These are phyloP conservation scores for Camillea tinctor DNA, from an alignment of 2,329 filamentous ascomycete species.

Conservation along the genomic window DNA sequence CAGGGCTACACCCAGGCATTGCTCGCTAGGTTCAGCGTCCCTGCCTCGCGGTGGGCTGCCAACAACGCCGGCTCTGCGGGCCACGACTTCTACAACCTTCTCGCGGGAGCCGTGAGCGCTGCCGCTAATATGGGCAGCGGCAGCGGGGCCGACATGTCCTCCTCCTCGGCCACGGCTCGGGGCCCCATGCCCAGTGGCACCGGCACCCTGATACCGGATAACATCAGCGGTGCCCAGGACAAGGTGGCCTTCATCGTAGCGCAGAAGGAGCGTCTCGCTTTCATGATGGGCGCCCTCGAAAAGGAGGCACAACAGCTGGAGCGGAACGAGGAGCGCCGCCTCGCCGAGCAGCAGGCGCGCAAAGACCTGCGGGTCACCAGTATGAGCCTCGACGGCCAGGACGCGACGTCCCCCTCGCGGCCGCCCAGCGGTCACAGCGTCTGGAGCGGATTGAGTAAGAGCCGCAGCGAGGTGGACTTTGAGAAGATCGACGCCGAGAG, in stretches of 20 bases:
- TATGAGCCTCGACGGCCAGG: constrained; percentile 32
- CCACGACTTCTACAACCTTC: constrained; percentile 72
- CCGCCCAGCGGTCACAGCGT: constrained; percentile 48
- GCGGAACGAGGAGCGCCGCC: constrained; percentile 29
- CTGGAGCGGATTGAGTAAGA: constrained; percentile 67
- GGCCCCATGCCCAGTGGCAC: constrained; percentile 38
- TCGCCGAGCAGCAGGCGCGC: constrained; percentile 17
- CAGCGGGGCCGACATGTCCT: constrained; percentile 35
- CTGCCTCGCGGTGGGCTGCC: constrained; percentile 59
- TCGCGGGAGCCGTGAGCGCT: constrained; percentile 71
- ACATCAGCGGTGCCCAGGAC: constrained; percentile 60
- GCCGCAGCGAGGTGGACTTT: constrained; percentile 83
- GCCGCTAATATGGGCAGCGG: constrained; percentile 41
- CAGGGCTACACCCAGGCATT: constrained; percentile 75
- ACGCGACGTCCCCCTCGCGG: constrained; percentile 39
- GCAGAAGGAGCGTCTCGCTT: constrained; percentile 74
- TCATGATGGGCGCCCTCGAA: constrained; percentile 75
- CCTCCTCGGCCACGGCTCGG: constrained; percentile 35
- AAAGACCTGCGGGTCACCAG: constrained; percentile 23
- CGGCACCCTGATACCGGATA: constrained; percentile 67
- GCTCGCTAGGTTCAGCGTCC: constrained; percentile 83
- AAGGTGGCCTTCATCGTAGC: constrained; percentile 75
- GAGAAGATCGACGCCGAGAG: constrained; percentile 82
- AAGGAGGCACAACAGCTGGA: constrained; percentile 68
- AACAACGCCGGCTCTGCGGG: constrained; percentile 44